A percentile compares a stretch with the other conserved stretches of the same genome.
phyloP scores from a whole-genome alignment of 257 asterid species.

The Henckelia pumila region DNA sequence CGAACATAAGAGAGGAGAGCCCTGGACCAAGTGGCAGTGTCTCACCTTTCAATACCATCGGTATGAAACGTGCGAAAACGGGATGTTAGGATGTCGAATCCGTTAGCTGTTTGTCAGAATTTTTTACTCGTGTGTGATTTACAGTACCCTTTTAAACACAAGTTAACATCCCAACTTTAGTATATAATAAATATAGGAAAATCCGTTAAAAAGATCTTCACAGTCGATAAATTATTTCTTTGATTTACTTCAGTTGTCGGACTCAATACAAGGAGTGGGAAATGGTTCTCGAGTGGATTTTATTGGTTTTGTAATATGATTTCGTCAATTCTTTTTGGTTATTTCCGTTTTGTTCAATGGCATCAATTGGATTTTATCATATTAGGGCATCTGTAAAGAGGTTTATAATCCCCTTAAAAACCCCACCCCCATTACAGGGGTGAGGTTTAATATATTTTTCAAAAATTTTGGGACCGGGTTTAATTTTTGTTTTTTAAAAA shows the following conservation, averaged over 20 bases:
- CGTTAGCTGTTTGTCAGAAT: constrained; percentile 17
- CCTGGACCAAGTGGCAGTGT: constrained; percentile 97
- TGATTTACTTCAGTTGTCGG: not conserved
- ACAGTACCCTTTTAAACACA: constrained; percentile 19
- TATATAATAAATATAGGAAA: constrained; percentile 12
- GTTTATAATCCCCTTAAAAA: no score
- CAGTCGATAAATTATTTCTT: not conserved
- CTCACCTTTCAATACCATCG: constrained; percentile 86
- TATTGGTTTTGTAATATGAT: not conserved
- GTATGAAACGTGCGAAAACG: constrained; percentile 96
- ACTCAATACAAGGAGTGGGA: not conserved
- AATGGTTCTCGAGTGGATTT: not conserved
- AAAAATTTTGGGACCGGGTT: no score
- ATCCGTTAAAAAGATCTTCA: no score
- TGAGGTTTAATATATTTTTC: no score
- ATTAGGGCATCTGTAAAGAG: no score
- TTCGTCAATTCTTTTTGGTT: not conserved
- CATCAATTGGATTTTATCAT: no score
- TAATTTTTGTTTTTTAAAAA: no score
- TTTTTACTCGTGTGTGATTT: constrained; percentile 22
- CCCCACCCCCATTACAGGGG: no score
- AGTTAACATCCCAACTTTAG: constrained; percentile 20
- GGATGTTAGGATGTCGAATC: constrained; percentile 51
- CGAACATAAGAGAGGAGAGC: constrained; percentile 90
- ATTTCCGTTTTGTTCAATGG: not conserved